Evolutionary conservation across 2,329 filamentous ascomycete species (phyloP).

Genomic region (Aureobasidium namibiae): DNA sequence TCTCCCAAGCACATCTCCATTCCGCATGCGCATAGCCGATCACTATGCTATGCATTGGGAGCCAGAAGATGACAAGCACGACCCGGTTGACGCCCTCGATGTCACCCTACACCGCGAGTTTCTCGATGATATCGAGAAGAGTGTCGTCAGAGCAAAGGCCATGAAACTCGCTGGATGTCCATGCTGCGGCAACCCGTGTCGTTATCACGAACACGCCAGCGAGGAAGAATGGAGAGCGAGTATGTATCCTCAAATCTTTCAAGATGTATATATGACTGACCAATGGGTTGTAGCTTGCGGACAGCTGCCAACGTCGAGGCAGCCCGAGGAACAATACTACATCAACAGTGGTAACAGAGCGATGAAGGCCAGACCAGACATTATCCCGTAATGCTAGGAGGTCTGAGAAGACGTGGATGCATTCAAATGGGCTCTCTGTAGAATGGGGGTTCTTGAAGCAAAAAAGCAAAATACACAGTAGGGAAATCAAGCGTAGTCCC

Average conservation of each 20-base stretch:
- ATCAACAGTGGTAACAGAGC: background rate
- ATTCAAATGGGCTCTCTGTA: background rate
- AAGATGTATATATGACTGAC: background rate
- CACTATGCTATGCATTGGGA: background rate
- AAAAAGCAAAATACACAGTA: background rate
- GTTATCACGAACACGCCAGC: conserved; percentile 3
- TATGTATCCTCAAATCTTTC: background rate
- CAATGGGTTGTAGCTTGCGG: background rate
- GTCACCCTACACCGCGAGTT: background rate
- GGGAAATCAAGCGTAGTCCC: background rate
- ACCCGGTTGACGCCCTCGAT: background rate
- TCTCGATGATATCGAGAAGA: background rate
- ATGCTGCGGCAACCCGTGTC: conserved; percentile 1
- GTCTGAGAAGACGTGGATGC: background rate
- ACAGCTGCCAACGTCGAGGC: background rate
- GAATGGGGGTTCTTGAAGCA: too few species aligned
- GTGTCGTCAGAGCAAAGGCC: background rate
- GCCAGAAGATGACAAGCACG: background rate
- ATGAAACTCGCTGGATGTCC: background rate
- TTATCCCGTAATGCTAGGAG: background rate
- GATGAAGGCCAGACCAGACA: background rate
- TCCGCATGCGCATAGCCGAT: background rate
- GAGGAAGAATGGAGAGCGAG: conserved; percentile 3
- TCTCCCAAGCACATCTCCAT: background rate
- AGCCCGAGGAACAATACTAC: background rate